These are phyloP conservation scores for Magnusiomyces paraingens DNA, from an alignment of 1,139 yeast species.

Conservation along the genomic window DNA sequence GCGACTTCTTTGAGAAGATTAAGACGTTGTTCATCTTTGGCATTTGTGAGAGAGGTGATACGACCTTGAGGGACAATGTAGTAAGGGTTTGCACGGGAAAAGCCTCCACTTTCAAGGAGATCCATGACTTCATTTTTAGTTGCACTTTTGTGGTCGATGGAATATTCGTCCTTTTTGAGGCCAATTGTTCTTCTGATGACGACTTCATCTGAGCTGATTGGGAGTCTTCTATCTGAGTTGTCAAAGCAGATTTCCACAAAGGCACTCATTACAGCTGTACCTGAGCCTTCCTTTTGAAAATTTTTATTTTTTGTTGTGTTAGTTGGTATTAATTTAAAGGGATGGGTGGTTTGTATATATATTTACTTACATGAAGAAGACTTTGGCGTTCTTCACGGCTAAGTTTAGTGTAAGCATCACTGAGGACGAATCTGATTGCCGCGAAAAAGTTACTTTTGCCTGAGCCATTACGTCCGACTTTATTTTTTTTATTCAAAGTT, in stretches of 20 bases:
- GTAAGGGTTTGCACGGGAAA: conserved; percentile 84
- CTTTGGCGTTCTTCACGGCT: conserved; percentile 87
- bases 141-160: conserved; percentile 70
- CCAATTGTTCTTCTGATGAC: conserved; percentile 84
- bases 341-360: conserved; percentile 34
- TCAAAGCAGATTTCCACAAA: conserved; percentile 87
- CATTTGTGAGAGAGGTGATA: conserved; percentile 73
- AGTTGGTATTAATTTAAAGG: background rate
- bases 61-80: conserved; percentile 97
- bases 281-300: conserved; percentile 49
- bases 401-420: conserved; percentile 86
- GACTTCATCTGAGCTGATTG: conserved; percentile 61
- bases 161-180: conserved; percentile 77
- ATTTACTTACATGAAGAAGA: conserved; percentile 47
- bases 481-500: too few relatives aligned
- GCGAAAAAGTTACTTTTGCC: conserved; percentile 96
- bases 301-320: background rate
- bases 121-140: conserved; percentile 79
- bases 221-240: conserved; percentile 69
- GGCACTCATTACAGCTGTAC: conserved; percentile 80
- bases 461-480: conserved; percentile 86
- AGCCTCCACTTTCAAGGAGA: conserved; percentile 85
- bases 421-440: conserved; percentile 86
- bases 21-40: conserved; percentile 77
- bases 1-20: conserved; percentile 83